Percentiles rank a stretch among this genome's conserved stretches.
Evolutionary conservation across 768 basidiomycete genomes (phyloP).

Genomic region (Serendipita vermifera): DNA sequence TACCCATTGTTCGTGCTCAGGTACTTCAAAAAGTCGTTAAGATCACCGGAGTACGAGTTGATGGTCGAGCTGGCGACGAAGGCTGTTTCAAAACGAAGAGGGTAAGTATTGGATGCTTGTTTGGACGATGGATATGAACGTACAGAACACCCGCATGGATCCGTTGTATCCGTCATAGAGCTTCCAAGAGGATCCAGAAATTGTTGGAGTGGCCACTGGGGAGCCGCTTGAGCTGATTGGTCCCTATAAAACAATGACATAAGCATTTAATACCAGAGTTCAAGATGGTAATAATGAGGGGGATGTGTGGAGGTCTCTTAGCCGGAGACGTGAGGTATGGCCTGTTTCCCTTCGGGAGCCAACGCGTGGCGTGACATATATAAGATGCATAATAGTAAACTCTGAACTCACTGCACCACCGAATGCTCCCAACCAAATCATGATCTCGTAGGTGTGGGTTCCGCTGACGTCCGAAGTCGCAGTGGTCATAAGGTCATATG

Average conservation of each 20-base stretch:
- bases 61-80: neutral
- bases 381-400: too few relatives aligned
- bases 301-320: too few relatives aligned
- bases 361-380: too few relatives aligned
- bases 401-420: conserved; percentile 2
- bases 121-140: too few relatives aligned
- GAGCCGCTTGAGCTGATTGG: neutral
- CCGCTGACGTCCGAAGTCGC: neutral
- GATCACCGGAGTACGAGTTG: neutral
- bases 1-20: conserved; percentile 4
- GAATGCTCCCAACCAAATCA: conserved; percentile 5
- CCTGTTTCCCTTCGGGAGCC: too few relatives aligned
- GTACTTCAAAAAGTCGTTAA: neutral
- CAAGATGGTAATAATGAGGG: too few relatives aligned
- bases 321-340: too few relatives aligned
- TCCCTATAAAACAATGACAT: too few relatives aligned
- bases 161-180: conserved; percentile 6
- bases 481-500: conserved; percentile 6
- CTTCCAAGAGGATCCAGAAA: neutral
- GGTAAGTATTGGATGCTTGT: too few relatives aligned
- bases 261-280: too few relatives aligned
- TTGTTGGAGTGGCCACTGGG: neutral
- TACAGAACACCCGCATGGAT: conserved; percentile 8
- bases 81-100: neutral
- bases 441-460: conserved; percentile 6